Conservation (phyloP, 148 eudicot genomes). For the Persicaria maculosa region DNA sequence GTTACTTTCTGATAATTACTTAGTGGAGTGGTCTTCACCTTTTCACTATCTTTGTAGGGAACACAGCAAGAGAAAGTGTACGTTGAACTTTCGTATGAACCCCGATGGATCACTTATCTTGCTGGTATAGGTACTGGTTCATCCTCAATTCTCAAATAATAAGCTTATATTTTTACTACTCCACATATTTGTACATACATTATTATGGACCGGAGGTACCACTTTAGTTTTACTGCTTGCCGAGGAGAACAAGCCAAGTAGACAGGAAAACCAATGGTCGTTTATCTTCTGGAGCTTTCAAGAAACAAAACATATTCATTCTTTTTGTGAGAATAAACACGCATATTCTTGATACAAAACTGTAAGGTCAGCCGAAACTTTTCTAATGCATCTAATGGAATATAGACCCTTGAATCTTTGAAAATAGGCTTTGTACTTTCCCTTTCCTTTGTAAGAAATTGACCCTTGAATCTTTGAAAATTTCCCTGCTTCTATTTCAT, state of each 20-base stretch:
- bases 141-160: not conserved
- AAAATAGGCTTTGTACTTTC: not conserved
- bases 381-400: too few species aligned
- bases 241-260: too few species aligned
- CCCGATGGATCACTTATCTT: conserved; percentile 68
- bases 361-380: too few species aligned
- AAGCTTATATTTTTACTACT: not conserved
- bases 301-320: too few species aligned
- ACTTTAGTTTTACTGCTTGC: too few species aligned
- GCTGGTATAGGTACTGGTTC: conserved; percentile 51
- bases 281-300: too few species aligned
- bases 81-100: conserved; percentile 64
- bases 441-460: not conserved
- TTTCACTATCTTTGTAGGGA: conserved; percentile 35
- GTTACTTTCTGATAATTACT: not conserved
- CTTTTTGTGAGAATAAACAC: too few species aligned
- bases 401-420: not conserved
- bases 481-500: too few species aligned
- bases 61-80: conserved; percentile 20
- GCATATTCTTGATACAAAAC: too few species aligned
- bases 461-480: not conserved
- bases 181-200: not conserved
- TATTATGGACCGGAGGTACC: too few species aligned
- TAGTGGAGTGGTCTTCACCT: not conserved
- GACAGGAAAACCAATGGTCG: too few species aligned